phyloP scores from a whole-genome alignment of 2,329 filamentous ascomycete species.

The Penicillium palitans region DNA sequence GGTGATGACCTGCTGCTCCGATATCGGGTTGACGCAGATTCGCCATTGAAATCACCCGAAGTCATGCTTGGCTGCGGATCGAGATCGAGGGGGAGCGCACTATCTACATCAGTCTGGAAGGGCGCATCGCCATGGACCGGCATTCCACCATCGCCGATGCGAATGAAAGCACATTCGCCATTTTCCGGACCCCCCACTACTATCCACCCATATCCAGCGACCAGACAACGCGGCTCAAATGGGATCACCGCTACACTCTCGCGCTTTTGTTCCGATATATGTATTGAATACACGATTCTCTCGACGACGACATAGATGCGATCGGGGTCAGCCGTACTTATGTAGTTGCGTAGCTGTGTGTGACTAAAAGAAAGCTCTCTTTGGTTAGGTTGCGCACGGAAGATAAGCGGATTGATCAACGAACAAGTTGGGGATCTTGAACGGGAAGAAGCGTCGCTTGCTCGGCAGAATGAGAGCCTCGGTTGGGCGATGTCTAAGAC shows the following conservation, averaged over 20 bases:
- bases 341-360: conserved; percentile 72
- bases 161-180: conserved; percentile 82
- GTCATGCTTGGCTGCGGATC: conserved; percentile 30
- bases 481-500: conserved; percentile 62
- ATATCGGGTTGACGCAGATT: conserved; percentile 18
- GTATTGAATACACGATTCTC: conserved; percentile 69
- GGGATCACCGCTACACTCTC: conserved; percentile 70
- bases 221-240: conserved; percentile 78
- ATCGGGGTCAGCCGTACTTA: conserved; percentile 75
- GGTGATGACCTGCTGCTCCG: conserved; percentile 32
- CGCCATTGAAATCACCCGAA: conserved; percentile 27
- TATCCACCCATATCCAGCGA: conserved; percentile 83
- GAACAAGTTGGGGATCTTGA: conserved; percentile 66
- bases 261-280: conserved; percentile 68
- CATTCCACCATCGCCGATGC: conserved; percentile 49
- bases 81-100: conserved; percentile 56
- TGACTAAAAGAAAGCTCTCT: conserved; percentile 34
- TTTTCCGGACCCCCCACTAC: conserved; percentile 82
- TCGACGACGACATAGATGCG: conserved; percentile 83
- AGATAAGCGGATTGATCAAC: conserved; percentile 30
- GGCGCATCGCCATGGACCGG: conserved; percentile 42
- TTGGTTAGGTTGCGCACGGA: conserved; percentile 1
- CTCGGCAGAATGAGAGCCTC: conserved; percentile 62
- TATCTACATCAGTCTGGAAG: conserved; percentile 53
- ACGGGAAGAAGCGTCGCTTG: conserved; percentile 66